A percentile compares a stretch with the other conserved stretches of the same genome.
Evolutionary conservation across 2,329 filamentous ascomycete genomes (phyloP).

Genomic region (Xylogone sp.): DNA sequence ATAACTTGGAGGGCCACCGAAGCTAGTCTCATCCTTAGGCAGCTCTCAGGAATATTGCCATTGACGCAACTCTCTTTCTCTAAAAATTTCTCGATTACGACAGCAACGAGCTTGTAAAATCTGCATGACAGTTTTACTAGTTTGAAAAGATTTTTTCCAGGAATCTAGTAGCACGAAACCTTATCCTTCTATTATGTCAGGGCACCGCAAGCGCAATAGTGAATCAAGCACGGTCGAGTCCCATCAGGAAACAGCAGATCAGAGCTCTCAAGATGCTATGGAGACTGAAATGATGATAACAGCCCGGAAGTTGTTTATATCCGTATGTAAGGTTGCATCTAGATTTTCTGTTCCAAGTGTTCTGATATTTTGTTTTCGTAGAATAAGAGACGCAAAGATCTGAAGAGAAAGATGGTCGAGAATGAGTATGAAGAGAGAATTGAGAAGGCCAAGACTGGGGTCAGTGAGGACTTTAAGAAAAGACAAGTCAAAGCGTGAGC

Average conservation of each 20-base stretch:
- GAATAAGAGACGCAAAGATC: conserved; percentile 21
- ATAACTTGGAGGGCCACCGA: no score
- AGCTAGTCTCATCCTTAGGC: no score
- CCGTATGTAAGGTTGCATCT: conserved; percentile 9
- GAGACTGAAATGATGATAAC: conserved; percentile 9
- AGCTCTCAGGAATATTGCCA: no score
- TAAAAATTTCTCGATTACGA: no score
- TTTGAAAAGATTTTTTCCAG: no score
- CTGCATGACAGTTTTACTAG: no score
- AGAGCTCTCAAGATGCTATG: conserved; percentile 8
- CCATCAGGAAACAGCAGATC: conserved; percentile 10
- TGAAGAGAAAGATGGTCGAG: conserved; percentile 23
- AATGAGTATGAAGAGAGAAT: conserved; percentile 17
- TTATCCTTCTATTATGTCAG: conserved; percentile 10
- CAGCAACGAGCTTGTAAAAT: no score
- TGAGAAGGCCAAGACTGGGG: conserved; percentile 17
- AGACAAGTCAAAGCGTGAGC: conserved; percentile 23
- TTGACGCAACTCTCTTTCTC: no score
- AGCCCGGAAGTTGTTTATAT: conserved; percentile 13
- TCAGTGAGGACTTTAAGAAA: conserved; percentile 18
- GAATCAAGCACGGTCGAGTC: conserved; percentile 1
- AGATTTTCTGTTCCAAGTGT: conserved; percentile 1
- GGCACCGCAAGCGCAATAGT: conserved; percentile 11
- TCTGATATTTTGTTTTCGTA: conserved; percentile 6
- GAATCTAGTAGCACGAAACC: no score